Evolutionary conservation across 768 basidiomycete species (phyloP).

Genomic region (Coprinopsis strossmayeri): DNA sequence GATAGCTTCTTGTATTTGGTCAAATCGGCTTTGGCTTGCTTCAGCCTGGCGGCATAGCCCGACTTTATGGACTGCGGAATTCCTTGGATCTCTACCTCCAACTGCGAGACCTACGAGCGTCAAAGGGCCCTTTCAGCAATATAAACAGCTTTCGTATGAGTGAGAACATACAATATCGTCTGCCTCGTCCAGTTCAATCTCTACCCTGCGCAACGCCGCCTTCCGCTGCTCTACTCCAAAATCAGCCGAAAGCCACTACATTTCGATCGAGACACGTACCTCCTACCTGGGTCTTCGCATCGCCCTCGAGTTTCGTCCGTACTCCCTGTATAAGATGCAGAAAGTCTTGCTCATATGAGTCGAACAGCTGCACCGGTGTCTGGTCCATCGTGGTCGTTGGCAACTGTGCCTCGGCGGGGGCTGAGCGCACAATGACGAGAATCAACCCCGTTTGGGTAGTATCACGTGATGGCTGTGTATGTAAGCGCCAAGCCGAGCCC

Average conservation of each 20-base stretch:
- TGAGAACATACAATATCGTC: constrained; percentile 74
- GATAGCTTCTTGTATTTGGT: constrained; percentile 69
- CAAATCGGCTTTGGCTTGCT: constrained; percentile 64
- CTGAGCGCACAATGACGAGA: not conserved
- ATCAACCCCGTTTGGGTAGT: not conserved
- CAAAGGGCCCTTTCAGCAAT: too few species aligned
- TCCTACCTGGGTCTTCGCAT: constrained; percentile 57
- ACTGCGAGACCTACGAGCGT: constrained; percentile 73
- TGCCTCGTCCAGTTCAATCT: constrained; percentile 89
- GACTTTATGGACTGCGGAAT: constrained; percentile 79
- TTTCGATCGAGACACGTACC: constrained; percentile 36
- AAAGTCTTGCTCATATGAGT: constrained; percentile 84
- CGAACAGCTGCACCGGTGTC: constrained; percentile 65
- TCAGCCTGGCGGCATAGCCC: constrained; percentile 61
- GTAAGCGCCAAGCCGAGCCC: too few species aligned
- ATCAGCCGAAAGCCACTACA: not conserved
- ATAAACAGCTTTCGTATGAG: not conserved
- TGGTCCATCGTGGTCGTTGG: constrained; percentile 45
- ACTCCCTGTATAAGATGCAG: constrained; percentile 61
- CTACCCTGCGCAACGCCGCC: constrained; percentile 69
- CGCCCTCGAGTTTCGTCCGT: constrained; percentile 69
- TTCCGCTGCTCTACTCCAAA: constrained; percentile 68
- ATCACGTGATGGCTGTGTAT: too few species aligned
- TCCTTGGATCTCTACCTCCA: constrained; percentile 90
- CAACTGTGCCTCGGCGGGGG: not conserved